Percentiles rank a stretch among this genome's conserved stretches.
Conservation (phyloP, 225 moss, liverwort and hornwort genomes). For the Takakia lepidozioides region DNA sequence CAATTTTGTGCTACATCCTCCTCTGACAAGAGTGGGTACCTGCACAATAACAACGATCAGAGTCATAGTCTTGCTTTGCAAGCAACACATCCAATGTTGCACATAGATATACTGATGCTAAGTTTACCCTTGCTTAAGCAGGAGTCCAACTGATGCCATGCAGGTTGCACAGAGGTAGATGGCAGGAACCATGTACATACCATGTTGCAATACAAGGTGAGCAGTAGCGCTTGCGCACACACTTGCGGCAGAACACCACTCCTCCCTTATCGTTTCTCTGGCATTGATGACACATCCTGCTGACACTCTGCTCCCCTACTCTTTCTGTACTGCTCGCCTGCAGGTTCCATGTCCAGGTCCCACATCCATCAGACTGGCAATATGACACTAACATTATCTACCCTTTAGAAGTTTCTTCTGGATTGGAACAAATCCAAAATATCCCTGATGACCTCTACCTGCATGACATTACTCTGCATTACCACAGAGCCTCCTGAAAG, state of each 20-base stretch:
- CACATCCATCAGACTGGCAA: constrained; percentile 12
- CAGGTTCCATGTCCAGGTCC: not conserved
- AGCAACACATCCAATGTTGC: not conserved
- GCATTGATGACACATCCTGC: constrained; percentile 92
- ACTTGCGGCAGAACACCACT: constrained; percentile 60
- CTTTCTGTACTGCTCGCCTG: constrained; percentile 18
- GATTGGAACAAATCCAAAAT: constrained; percentile 5
- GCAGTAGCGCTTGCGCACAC: constrained; percentile 70
- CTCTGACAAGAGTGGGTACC: constrained; percentile 70
- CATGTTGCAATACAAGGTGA: constrained; percentile 63
- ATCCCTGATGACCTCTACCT: constrained; percentile 4
- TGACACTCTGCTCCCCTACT: constrained; percentile 27
- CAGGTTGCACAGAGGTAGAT: constrained; percentile 23
- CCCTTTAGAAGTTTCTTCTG: too few species aligned
- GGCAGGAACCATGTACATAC: constrained; percentile 41
- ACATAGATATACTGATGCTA: not conserved
- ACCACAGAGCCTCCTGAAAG: too few species aligned
- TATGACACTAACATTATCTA: constrained; percentile 11
- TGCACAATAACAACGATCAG: constrained; percentile 15
- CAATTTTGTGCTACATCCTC: constrained; percentile 52
- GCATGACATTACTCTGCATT: not conserved
- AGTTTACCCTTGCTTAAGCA: constrained; percentile 32
- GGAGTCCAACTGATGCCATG: constrained; percentile 34
- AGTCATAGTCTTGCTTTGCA: not conserved
- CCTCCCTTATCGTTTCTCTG: constrained; percentile 70